Evolutionary conservation across 1,284 basidiomycete species (phyloP), one percentile per base, ranked within the genome.

Genomic region (Sutorius eximius): DNA sequence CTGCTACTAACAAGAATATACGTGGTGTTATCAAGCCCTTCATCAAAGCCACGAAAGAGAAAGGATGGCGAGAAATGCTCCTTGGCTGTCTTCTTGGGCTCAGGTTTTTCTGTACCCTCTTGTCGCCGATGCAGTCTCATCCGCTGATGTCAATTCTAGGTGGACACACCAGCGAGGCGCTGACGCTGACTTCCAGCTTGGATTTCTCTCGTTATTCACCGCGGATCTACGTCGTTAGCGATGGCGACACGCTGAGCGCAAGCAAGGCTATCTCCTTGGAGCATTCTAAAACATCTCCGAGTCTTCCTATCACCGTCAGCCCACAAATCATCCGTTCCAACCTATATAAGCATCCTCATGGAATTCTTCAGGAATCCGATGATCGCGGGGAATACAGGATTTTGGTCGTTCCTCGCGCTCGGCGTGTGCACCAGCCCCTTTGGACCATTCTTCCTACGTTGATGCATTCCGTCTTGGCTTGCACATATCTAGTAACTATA

Each of bases 101-200:
- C 84, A 57, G 82, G 81, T 82, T 41, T 51, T 73, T 65, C 18
- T 29, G 45, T 30, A 37, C 10, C 22, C 45, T 50, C n/a, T 22
- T 42, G 29, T 20, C 29, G 22, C 30, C 24, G 10, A 24, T 46
- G 20, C 42, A 41, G 43, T 37, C 53, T 51, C 45, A 46, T 49
- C 38, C 22, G 11, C 40, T 50, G 20, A 52, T 59, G 48, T 51
- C 43, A 52, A 54, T 59, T 53, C 44, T 51, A 95, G 96, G 97
- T 30, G 97, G 97, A 0, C 97, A 99, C 73, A 98, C 95, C 7
- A 87, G 84, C 59, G 97, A 99, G 77, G 88, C 91, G 57, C 73
- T 96, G 49, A 77, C 81, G 29, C 78, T 99, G 18, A 62, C 92
- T n/a, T 86, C 86, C 3, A 76, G 86, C 6, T 73, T 99, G 38